These are phyloP conservation scores for Neocallimastix lanati DNA, from an alignment of 192 early-diverging fungal genomes.

Conservation along the genomic window DNA sequence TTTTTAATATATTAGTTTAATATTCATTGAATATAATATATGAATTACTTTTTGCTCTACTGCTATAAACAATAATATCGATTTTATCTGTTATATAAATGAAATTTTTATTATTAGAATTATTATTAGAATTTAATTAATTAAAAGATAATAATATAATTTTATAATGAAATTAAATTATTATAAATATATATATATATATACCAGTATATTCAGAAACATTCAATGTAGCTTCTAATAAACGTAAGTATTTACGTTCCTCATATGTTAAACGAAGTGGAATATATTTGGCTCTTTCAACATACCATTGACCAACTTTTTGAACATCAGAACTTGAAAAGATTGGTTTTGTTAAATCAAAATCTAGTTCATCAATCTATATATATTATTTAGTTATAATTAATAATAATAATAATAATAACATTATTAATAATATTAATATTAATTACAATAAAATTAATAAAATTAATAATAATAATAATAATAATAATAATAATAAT, in stretches of 20 bases:
- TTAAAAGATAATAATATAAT: too few species aligned
- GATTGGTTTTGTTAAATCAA: not conserved
- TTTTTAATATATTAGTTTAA: too few species aligned
- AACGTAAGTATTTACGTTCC: constrained; percentile 81
- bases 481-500: too few species aligned
- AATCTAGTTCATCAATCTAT: not conserved
- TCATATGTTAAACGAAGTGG: constrained; percentile 74
- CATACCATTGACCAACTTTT: constrained; percentile 37
- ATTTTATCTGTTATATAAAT: constrained; percentile 46
- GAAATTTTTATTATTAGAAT: too few species aligned
- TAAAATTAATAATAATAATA: too few species aligned
- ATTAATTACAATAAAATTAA: too few species aligned
- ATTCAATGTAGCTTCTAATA: constrained; percentile 84
- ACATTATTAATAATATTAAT: too few species aligned
- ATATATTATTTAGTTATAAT: too few species aligned
- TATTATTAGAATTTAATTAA: too few species aligned
- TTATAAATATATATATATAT: constrained; percentile 31
- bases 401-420: too few species aligned
- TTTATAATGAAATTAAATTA: too few species aligned
- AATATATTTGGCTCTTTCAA: constrained; percentile 78
- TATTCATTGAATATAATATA: too few species aligned
- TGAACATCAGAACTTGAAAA: not conserved
- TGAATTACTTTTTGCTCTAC: not conserved
- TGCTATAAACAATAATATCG: constrained; percentile 32
- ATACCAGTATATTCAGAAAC: constrained; percentile 63